phyloP scores from a whole-genome alignment of 176 grass and related monocot genomes.

The Phragmites australis region DNA sequence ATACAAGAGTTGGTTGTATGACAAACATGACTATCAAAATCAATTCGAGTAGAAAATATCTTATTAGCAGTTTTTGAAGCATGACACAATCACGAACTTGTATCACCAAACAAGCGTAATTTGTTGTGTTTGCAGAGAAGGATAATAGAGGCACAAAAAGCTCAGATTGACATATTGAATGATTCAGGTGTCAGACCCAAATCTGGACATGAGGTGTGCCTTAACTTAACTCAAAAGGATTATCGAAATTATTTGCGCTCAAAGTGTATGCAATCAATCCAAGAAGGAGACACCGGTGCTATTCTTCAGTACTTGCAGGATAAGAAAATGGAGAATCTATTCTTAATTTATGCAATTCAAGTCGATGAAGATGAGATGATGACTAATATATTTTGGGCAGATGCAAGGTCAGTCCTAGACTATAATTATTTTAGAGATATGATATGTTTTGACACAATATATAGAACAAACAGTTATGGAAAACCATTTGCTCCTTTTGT shows the following conservation, averaged over 20 bases:
- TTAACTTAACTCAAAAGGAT: not conserved
- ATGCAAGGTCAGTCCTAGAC: constrained; percentile 39
- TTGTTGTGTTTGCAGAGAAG: no score
- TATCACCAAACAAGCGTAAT: no score
- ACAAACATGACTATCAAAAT: constrained; percentile 54
- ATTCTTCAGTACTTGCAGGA: not conserved
- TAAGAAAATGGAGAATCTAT: not conserved
- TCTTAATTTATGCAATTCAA: constrained; percentile 50
- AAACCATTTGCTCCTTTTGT: constrained; percentile 30
- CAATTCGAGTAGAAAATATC: constrained; percentile 38
- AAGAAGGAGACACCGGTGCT: not conserved
- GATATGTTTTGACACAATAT: constrained; percentile 49
- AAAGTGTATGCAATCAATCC: not conserved
- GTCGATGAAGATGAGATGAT: constrained; percentile 50
- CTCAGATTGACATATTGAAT: not conserved
- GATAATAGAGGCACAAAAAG: not conserved
- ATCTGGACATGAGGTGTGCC: not conserved
- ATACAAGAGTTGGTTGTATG: constrained; percentile 56
- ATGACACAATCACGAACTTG: no score
- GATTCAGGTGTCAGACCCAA: not conserved
- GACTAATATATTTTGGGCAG: constrained; percentile 50
- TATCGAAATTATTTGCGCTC: not conserved
- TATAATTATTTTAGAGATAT: constrained; percentile 54
- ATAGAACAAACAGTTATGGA: constrained; percentile 37
- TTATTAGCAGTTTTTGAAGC: not conserved